Base-by-base conservation (phyloP, 768 basidiomycete genomes). In the Mycena chlorophos region DNA sequence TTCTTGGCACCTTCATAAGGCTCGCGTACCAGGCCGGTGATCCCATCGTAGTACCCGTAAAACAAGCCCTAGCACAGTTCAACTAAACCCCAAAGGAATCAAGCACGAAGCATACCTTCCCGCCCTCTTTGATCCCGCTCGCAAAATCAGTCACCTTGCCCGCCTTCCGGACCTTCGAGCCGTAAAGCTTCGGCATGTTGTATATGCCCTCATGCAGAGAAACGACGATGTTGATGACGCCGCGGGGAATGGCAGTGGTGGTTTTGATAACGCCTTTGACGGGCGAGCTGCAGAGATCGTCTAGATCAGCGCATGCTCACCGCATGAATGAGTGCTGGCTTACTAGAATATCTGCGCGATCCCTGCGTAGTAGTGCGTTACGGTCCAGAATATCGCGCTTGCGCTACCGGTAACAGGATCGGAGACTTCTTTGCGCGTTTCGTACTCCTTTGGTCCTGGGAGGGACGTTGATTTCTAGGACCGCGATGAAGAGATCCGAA, bases 271-370 rank as follows among this genome's bases (percentile, higher is more conserved):
- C 71, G 10, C 80, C 80, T 50, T 77, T 72, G 1, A 68, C 66
- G 14, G 73, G 74, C 17, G 67, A 71, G 65, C 75, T 78, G n/a
- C 6, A 19, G 14, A 14, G 40, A 19, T 42, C 40, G 22, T 42
- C 22, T 19, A 27, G 49, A 25, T 31, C 40, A 30, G 23, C 14
- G 10, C 16, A 52, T 54, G 19, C 49, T 30, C 12, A 23, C 37
- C 19, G 22, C 20, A 39, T n/a, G 22, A 20, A 27, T 19, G 29
- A 4, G 22, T 6, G 52, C 19, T 5, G 16, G 62, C 68, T 55
- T 49, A 78, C 76, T 76, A 74, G 63, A 84, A 77, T 42, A 81
- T 73, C 55, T 81, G 74, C 2, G 76, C 76, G 27, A 82, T 74
- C 14, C 74, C 73, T 0, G 69, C 66, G 49, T 78, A 76, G 55